phyloP scores from a whole-genome alignment of 352 stramenopile genomes.

The Phytophthora sansomeana region DNA sequence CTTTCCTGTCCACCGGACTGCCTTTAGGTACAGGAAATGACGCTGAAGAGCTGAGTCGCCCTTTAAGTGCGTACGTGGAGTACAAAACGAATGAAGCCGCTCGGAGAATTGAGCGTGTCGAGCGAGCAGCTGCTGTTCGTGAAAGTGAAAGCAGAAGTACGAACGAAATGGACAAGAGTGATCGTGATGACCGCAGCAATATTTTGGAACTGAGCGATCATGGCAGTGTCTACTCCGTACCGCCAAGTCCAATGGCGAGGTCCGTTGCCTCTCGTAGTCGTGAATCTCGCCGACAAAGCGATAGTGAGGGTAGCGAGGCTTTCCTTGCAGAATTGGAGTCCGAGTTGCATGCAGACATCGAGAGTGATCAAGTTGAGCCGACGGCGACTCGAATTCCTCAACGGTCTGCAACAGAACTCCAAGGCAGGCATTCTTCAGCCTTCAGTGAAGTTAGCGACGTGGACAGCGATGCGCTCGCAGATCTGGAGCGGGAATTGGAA shows the following conservation, averaged over 20 bases:
- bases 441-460: constrained; percentile 28
- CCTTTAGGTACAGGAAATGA: constrained; percentile 15
- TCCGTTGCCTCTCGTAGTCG: constrained; percentile 12
- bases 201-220: constrained; percentile 18
- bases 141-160: constrained; percentile 22
- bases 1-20: constrained; percentile 1
- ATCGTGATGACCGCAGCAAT: constrained; percentile 17
- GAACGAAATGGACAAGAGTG: constrained; percentile 1
- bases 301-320: constrained; percentile 26
- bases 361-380: constrained; percentile 11
- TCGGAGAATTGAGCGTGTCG: constrained; percentile 25
- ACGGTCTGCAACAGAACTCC: neutral
- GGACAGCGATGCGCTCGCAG: constrained; percentile 45
- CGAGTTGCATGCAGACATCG: constrained; percentile 32
- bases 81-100: constrained; percentile 36
- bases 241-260: constrained; percentile 10
- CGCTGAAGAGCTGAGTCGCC: constrained; percentile 14
- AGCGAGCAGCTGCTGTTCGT: constrained; percentile 29
- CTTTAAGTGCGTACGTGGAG: constrained; percentile 30
- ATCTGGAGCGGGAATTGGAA: constrained; percentile 61
- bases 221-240: constrained; percentile 14
- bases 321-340: constrained; percentile 37
- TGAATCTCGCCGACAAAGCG: neutral
- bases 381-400: neutral
- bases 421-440: constrained; percentile 6